A percentile compares a stretch with the other conserved stretches of the same genome.
Evolutionary conservation across 768 basidiomycete genomes (phyloP).

Genomic region (Phlegmacium glaucopus): DNA sequence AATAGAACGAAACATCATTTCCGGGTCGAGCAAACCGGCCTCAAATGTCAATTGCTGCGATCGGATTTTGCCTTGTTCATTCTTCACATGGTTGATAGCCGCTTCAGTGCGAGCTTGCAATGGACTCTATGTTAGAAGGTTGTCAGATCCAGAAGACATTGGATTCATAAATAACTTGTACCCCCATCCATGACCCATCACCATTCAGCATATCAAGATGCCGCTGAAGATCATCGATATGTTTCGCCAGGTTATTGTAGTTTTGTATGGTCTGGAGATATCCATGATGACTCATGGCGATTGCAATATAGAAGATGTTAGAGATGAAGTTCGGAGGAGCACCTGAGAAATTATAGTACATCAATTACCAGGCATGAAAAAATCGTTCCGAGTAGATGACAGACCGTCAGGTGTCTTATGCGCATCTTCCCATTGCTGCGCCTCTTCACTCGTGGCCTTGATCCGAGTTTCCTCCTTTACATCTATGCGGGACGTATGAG

Average conservation of each 20-base stretch:
- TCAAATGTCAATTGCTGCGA: slow-evolving; percentile 79
- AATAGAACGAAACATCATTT: slow-evolving; percentile 72
- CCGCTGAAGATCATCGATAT: slow-evolving; percentile 72
- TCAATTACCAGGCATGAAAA: not conserved
- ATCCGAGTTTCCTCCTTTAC: slow-evolving; percentile 90
- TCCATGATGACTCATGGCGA: slow-evolving; percentile 88
- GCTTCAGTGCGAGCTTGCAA: slow-evolving; percentile 75
- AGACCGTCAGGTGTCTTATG: slow-evolving; percentile 45
- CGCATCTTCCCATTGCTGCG: slow-evolving; percentile 62
- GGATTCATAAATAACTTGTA: slow-evolving; percentile 21
- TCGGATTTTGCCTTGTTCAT: slow-evolving; percentile 65
- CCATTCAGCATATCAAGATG: slow-evolving; percentile 74
- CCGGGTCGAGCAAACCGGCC: slow-evolving; percentile 84
- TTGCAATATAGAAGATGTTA: slow-evolving; percentile 86
- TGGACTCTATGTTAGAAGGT: slow-evolving; percentile 48
- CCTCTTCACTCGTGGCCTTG: slow-evolving; percentile 88
- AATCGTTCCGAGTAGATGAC: not conserved
- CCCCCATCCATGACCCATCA: slow-evolving; percentile 81
- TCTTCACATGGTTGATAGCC: slow-evolving; percentile 75
- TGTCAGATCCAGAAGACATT: not conserved
- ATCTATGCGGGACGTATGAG: slow-evolving; percentile 67
- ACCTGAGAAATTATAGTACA: slow-evolving; percentile 40
- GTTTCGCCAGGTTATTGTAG: slow-evolving; percentile 69
- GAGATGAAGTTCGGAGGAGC: slow-evolving; percentile 88
- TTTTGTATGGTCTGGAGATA: slow-evolving; percentile 77